Conservation (phyloP, 805 yeast species). For the Metschnikowia picachoensis region DNA sequence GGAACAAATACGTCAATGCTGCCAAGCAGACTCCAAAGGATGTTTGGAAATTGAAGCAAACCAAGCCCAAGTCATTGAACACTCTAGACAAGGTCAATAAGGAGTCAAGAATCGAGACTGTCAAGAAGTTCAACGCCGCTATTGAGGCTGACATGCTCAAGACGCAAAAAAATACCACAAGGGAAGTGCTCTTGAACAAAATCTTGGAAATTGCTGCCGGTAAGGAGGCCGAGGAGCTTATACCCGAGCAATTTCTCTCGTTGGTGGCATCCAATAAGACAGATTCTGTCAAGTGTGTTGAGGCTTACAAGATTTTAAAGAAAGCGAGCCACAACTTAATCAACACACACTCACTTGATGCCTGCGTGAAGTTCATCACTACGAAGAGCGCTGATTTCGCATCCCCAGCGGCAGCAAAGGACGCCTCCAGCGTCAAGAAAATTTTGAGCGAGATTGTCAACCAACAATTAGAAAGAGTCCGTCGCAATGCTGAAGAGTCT, state of each 20-base stretch:
- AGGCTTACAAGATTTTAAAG: conserved; percentile 27
- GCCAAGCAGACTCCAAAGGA: conserved; percentile 56
- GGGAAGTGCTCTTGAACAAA: conserved; percentile 44
- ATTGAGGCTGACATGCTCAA: conserved; percentile 43
- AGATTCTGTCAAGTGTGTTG: conserved; percentile 36
- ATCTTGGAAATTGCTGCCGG: conserved; percentile 34
- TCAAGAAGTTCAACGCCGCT: conserved; percentile 32
- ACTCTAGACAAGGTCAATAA: conserved; percentile 18
- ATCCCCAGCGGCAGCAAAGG: conserved; percentile 27
- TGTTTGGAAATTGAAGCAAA: conserved; percentile 49
- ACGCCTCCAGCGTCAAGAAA: conserved; percentile 33
- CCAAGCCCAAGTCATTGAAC: conserved; percentile 37
- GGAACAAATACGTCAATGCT: conserved; percentile 67
- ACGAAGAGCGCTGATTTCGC: conserved; percentile 35
- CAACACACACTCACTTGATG: conserved; percentile 16
- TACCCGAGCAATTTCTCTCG: conserved; percentile 16
- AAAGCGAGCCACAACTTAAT: conserved; percentile 27
- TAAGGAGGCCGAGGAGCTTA: conserved; percentile 21
- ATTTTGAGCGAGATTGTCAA: conserved; percentile 35
- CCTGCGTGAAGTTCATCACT: conserved; percentile 24
- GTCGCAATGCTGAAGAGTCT: conserved; percentile 25
- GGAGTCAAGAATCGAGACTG: conserved; percentile 14
- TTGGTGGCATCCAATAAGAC: conserved; percentile 12
- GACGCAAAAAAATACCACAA: conserved; percentile 39
- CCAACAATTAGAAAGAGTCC: conserved; percentile 30